Conservation (phyloP, 1,139 yeast species). For the Scheffersomyces illinoinensis region DNA sequence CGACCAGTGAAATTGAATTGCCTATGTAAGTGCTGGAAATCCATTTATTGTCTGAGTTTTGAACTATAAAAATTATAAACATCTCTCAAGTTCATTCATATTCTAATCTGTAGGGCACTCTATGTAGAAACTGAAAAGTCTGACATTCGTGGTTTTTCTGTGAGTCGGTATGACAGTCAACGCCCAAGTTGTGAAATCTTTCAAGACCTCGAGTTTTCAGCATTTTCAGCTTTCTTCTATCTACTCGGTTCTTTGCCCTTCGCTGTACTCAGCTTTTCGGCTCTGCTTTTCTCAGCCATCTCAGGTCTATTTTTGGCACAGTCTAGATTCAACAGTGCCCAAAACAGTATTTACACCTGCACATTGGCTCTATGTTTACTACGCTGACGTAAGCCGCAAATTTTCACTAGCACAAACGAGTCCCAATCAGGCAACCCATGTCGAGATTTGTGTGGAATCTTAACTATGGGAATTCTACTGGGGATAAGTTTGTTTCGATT, state of each 20-base stretch:
- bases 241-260: neutral
- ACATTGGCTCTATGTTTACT: neutral
- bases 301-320: constrained; percentile 1
- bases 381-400: neutral
- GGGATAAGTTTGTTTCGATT: neutral
- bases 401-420: neutral
- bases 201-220: neutral
- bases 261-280: neutral
- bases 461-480: neutral
- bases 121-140: too few relatives aligned
- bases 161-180: too few relatives aligned
- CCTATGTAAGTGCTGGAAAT: neutral
- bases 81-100: too few relatives aligned
- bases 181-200: too few relatives aligned
- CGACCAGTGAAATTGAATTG: neutral
- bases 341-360: neutral
- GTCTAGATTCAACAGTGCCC: constrained; percentile 1
- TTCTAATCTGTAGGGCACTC: too few relatives aligned
- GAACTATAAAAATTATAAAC: too few relatives aligned
- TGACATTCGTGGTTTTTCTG: too few relatives aligned
- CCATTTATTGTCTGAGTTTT: too few relatives aligned
- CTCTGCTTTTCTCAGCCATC: neutral
- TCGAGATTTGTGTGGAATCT: neutral
- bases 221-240: neutral
- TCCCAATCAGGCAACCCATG: neutral